These are phyloP conservation scores for Zoysia japonica DNA, from an alignment of 176 grass and related monocot genomes.

Conservation along the genomic window DNA sequence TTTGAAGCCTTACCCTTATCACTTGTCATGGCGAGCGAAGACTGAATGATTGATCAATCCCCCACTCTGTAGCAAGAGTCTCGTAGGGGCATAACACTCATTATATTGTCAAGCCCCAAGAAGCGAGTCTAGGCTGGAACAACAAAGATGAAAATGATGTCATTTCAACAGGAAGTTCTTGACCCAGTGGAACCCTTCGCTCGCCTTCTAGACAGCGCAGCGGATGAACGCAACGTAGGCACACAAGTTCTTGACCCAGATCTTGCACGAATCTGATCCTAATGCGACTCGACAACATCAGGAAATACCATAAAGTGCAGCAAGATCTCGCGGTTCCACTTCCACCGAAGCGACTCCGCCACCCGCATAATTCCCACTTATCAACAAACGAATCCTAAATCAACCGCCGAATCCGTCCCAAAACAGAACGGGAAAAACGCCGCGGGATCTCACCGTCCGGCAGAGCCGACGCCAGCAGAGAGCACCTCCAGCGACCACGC, in stretches of 20 bases:
- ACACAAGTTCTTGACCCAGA: no score
- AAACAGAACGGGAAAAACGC: not conserved
- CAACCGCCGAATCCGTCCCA: not conserved
- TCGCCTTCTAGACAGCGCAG: no score
- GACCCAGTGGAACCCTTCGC: no score
- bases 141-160: not conserved
- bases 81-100: slow-evolving; percentile 28
- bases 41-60: slow-evolving; percentile 12
- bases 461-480: not conserved
- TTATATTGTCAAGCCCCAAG: slow-evolving; percentile 38
- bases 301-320: no score
- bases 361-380: not conserved
- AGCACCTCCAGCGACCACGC: slow-evolving; percentile 1
- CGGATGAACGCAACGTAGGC: no score
- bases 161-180: not conserved
- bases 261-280: no score
- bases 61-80: slow-evolving; percentile 31
- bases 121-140: slow-evolving; percentile 31
- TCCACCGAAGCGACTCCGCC: not conserved
- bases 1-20: slow-evolving; percentile 48
- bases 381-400: not conserved
- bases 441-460: slow-evolving; percentile 27
- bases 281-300: no score
- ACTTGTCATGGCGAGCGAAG: slow-evolving; percentile 44
- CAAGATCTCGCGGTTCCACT: not conserved